phyloP scores from a whole-genome alignment of 768 basidiomycete genomes.

The Pholiota microspora region DNA sequence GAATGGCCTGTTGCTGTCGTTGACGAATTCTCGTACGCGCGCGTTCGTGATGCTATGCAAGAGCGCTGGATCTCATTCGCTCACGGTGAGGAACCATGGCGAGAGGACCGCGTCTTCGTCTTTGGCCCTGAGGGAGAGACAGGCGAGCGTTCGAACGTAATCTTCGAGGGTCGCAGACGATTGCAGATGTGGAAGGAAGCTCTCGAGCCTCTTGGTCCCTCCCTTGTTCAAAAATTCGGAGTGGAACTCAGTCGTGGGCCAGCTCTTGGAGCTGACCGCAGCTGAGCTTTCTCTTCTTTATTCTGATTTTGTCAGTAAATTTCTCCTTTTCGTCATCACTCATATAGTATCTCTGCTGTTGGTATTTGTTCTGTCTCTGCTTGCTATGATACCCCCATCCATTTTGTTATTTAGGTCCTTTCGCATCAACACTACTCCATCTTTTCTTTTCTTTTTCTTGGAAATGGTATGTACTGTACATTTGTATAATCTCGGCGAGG shows the following conservation, averaged over 20 bases:
- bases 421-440: too few relatives aligned
- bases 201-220: conserved; percentile 64
- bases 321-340: too few relatives aligned
- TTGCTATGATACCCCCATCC: too few relatives aligned
- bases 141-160: conserved; percentile 62
- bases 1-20: conserved; percentile 60
- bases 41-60: conserved; percentile 71
- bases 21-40: conserved; percentile 62
- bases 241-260: conserved; percentile 74
- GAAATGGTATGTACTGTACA: too few relatives aligned
- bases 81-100: conserved; percentile 71
- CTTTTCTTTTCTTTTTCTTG: too few relatives aligned
- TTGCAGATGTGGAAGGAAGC: conserved; percentile 60
- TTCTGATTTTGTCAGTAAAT: neutral
- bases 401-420: too few relatives aligned
- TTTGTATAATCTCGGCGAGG: too few relatives aligned
- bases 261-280: conserved; percentile 17
- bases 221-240: conserved; percentile 70
- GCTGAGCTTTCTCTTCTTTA: conserved; percentile 1
- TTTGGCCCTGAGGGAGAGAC: conserved; percentile 84
- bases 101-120: conserved; percentile 62
- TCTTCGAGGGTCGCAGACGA: conserved; percentile 67
- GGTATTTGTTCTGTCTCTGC: too few relatives aligned
- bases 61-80: conserved; percentile 76
- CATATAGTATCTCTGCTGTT: too few relatives aligned